phyloP scores from a whole-genome alignment of 2,329 filamentous ascomycete species.

The Neonectria punicea region DNA sequence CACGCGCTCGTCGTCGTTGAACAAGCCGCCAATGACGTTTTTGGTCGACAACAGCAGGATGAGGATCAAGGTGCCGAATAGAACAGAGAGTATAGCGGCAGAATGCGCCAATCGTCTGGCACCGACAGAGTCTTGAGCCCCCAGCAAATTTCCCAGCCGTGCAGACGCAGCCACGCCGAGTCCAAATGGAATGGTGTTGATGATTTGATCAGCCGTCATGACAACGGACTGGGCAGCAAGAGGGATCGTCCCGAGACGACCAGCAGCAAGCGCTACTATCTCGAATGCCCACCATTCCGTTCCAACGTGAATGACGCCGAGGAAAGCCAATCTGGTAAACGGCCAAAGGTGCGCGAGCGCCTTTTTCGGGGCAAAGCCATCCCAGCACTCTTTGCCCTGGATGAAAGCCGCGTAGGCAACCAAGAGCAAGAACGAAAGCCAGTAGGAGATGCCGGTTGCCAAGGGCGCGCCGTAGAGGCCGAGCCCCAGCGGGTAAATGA shows the following conservation, averaged over 20 bases:
- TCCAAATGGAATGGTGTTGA: slow-evolving; percentile 88
- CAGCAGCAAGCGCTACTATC: slow-evolving; percentile 85
- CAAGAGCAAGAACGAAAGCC: slow-evolving; percentile 82
- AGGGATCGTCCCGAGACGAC: slow-evolving; percentile 80
- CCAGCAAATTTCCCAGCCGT: slow-evolving; percentile 82
- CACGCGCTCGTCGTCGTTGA: slow-evolving; percentile 81
- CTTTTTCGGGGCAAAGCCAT: slow-evolving; percentile 71
- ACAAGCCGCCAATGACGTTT: slow-evolving; percentile 79
- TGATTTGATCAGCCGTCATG: slow-evolving; percentile 88
- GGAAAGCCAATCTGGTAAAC: slow-evolving; percentile 78
- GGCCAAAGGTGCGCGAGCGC: slow-evolving; percentile 74
- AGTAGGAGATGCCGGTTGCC: slow-evolving; percentile 87
- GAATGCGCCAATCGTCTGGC: slow-evolving; percentile 79
- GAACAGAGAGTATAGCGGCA: slow-evolving; percentile 77
- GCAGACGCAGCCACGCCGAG: slow-evolving; percentile 84
- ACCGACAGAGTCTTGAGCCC: slow-evolving; percentile 71
- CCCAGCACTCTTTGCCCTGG: slow-evolving; percentile 81
- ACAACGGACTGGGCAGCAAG: slow-evolving; percentile 88
- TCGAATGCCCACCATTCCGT: slow-evolving; percentile 97
- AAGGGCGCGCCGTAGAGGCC: slow-evolving; percentile 83
- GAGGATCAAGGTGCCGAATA: slow-evolving; percentile 75
- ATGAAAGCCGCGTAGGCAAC: slow-evolving; percentile 79
- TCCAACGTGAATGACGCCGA: slow-evolving; percentile 85
- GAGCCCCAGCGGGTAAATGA: slow-evolving; percentile 76
- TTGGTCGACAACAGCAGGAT: slow-evolving; percentile 75